phyloP scores from a whole-genome alignment of 164 flowering plant genomes.

The Umbilicus rupestris region DNA sequence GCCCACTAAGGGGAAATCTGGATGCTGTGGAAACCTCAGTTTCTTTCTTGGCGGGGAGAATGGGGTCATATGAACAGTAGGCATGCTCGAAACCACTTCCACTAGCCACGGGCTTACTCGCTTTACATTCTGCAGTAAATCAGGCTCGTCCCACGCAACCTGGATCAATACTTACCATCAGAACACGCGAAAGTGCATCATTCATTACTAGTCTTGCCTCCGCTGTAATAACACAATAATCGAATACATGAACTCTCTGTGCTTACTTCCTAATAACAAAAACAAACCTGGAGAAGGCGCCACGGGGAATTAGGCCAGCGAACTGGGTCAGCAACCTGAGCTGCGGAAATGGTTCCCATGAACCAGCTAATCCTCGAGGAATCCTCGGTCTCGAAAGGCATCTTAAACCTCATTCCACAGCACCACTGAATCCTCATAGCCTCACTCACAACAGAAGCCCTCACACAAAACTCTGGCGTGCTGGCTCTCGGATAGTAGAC shows the following conservation, averaged over 20 bases:
- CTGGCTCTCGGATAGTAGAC: constrained; percentile 72
- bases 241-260: no score
- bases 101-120: constrained; percentile 56
- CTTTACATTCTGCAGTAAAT: constrained; percentile 52
- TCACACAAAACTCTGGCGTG: constrained; percentile 83
- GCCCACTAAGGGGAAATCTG: neutral
- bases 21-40: constrained; percentile 25
- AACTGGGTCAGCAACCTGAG: constrained; percentile 71
- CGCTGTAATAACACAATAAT: no score
- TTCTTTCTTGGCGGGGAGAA: constrained; percentile 52
- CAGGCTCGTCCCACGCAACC: constrained; percentile 66
- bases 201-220: no score
- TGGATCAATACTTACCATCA: constrained; percentile 14
- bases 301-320: constrained; percentile 93
- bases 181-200: no score
- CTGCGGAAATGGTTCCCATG: constrained; percentile 81
- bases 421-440: constrained; percentile 70
- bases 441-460: constrained; percentile 43
- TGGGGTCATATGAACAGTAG: constrained; percentile 31
- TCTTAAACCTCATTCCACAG: constrained; percentile 89
- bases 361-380: constrained; percentile 92
- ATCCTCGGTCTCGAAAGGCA: constrained; percentile 93
- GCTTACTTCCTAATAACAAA: no score
- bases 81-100: constrained; percentile 42
- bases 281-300: constrained; percentile 81